Evolutionary conservation across 441 rosid species (phyloP).

Genomic region (Eruca vesicaria): DNA sequence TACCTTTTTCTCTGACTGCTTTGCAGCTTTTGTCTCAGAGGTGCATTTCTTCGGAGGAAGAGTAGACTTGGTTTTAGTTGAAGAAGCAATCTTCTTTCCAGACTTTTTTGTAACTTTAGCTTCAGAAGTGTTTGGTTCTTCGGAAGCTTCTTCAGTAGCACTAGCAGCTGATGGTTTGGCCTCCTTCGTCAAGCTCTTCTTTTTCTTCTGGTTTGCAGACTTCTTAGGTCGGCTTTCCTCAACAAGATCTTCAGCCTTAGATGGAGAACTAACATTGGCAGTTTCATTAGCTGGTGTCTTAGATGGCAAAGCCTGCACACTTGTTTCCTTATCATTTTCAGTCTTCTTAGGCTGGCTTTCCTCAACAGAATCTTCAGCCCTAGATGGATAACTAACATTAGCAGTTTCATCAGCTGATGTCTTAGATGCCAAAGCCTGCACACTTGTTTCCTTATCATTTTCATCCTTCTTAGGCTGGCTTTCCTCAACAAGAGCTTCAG

Average conservation of each 20-base stretch:
- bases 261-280: constrained; percentile 37
- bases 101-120: constrained; percentile 44
- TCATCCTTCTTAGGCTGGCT: constrained; percentile 41
- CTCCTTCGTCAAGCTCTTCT: constrained; percentile 49
- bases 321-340: constrained; percentile 45
- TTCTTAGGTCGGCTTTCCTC: constrained; percentile 46
- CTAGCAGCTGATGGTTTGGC: constrained; percentile 43
- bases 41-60: constrained; percentile 52
- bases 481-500: constrained; percentile 45
- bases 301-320: constrained; percentile 43
- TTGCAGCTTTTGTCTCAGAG: constrained; percentile 52
- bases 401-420: constrained; percentile 32
- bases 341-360: constrained; percentile 44
- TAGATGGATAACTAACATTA: constrained; percentile 39
- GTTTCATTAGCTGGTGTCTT: constrained; percentile 40
- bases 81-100: constrained; percentile 48
- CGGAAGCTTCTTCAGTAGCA: constrained; percentile 47
- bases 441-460: constrained; percentile 45
- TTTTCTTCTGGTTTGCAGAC: constrained; percentile 52
- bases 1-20: constrained; percentile 57
- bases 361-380: constrained; percentile 41
- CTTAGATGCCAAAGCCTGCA: constrained; percentile 49
- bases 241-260: constrained; percentile 41
- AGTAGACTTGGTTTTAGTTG: constrained; percentile 46
- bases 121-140: constrained; percentile 55